Evolutionary conservation across 345 rosid species (phyloP).

Genomic region (Capsella bursapastoris): DNA sequence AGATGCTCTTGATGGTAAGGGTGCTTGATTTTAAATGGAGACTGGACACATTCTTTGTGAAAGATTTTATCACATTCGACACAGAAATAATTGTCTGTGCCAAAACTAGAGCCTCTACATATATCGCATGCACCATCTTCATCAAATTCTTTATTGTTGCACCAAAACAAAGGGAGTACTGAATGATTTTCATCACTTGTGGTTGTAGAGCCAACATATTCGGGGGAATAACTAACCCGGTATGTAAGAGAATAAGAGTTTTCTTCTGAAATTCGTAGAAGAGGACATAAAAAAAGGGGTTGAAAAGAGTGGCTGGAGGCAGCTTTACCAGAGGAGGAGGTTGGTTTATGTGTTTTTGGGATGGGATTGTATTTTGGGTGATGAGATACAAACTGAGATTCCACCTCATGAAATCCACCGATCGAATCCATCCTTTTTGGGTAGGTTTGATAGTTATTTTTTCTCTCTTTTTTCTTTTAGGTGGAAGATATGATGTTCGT

Average conservation of each 20-base stretch:
- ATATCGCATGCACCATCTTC: not conserved
- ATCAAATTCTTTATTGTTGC: not conserved
- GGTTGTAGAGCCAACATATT: not conserved
- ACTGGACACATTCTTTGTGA: conserved; percentile 15
- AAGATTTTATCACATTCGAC: not conserved
- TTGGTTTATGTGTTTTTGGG: too few relatives aligned
- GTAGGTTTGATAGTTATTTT: not conserved
- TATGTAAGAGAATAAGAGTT: too few relatives aligned
- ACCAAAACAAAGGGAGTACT: conserved; percentile 3
- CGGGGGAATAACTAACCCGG: not conserved
- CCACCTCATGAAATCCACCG: not conserved
- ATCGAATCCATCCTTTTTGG: not conserved
- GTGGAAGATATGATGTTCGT: not conserved
- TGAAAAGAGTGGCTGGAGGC: too few relatives aligned
- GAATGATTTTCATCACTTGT: not conserved
- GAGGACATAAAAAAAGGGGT: too few relatives aligned
- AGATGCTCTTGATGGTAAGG: conserved; percentile 3
- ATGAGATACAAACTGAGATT: too few relatives aligned
- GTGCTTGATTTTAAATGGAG: conserved; percentile 17
- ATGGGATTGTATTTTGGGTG: too few relatives aligned
- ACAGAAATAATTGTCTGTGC: conserved; percentile 9
- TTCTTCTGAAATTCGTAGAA: too few relatives aligned
- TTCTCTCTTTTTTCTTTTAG: not conserved
- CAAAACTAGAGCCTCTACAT: not conserved
- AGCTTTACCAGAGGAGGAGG: too few relatives aligned